Evolutionary conservation across 2,329 filamentous ascomycete species (phyloP).

Genomic region (Arthrobotrys sinensis): DNA sequence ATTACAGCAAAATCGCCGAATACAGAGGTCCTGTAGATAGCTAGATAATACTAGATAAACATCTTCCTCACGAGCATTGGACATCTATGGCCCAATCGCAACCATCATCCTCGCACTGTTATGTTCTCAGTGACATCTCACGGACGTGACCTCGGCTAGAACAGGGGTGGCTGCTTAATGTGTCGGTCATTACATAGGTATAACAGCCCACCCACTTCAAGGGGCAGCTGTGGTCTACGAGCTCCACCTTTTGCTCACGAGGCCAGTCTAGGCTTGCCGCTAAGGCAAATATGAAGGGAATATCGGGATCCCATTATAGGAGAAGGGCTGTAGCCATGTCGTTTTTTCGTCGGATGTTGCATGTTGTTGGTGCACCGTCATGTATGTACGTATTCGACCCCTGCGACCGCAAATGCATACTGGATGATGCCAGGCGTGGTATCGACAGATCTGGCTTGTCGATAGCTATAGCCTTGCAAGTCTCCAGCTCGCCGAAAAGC

Average conservation of each 20-base stretch:
- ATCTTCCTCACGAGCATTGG: too few relatives aligned
- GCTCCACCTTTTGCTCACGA: conserved; percentile 58
- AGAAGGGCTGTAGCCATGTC: conserved; percentile 23
- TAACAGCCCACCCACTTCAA: conserved; percentile 53
- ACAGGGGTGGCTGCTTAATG: conserved; percentile 26
- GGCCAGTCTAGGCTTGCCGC: conserved; percentile 52
- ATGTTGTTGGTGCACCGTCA: conserved; percentile 15
- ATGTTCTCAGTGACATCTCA: neutral
- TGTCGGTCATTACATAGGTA: conserved; percentile 36
- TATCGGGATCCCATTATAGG: conserved; percentile 51
- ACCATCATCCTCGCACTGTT: neutral
- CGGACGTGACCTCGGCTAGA: conserved; percentile 40
- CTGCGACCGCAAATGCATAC: conserved; percentile 27
- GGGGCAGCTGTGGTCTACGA: conserved; percentile 45
- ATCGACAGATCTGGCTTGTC: conserved; percentile 40
- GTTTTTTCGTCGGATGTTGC: conserved; percentile 41
- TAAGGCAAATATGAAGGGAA: conserved; percentile 43
- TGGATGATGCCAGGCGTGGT: conserved; percentile 27
- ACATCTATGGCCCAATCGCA: too few relatives aligned
- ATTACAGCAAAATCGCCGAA: too few relatives aligned
- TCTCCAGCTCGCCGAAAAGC: conserved; percentile 39
- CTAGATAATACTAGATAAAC: too few relatives aligned
- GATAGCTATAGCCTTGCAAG: conserved; percentile 51
- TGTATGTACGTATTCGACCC: conserved; percentile 8
- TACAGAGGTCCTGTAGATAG: too few relatives aligned